phyloP scores from a whole-genome alignment of 2,329 filamentous ascomycete genomes.

The Colletotrichum sp. region DNA sequence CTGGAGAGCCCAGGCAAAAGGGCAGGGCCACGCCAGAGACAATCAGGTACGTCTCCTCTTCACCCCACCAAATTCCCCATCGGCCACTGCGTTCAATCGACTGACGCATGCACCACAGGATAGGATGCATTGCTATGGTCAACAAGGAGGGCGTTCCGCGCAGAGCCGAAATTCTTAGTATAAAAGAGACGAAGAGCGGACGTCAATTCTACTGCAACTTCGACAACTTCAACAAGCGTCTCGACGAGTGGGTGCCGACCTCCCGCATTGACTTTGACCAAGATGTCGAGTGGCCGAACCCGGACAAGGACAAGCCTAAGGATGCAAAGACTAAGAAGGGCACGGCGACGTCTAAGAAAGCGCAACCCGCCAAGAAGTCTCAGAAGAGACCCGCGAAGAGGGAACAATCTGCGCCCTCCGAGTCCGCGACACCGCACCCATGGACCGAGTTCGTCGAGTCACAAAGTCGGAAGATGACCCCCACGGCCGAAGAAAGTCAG shows the following conservation, averaged over 20 bases:
- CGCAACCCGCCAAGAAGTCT: constrained; percentile 58
- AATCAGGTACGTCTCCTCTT: constrained; percentile 63
- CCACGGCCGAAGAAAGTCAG: constrained; percentile 46
- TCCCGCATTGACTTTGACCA: constrained; percentile 83
- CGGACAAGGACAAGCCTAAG: constrained; percentile 83
- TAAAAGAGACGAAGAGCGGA: constrained; percentile 86
- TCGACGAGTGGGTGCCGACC: constrained; percentile 85
- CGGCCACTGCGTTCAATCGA: not conserved
- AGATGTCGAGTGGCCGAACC: constrained; percentile 95
- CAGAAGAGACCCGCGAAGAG: constrained; percentile 60
- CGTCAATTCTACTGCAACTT: constrained; percentile 97
- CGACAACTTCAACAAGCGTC: constrained; percentile 93
- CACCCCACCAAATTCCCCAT: not conserved
- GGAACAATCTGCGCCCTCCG: constrained; percentile 58
- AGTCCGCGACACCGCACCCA: constrained; percentile 58
- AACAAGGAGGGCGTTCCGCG: constrained; percentile 80
- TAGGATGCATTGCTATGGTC: constrained; percentile 66
- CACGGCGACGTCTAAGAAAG: constrained; percentile 60
- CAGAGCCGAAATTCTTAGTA: constrained; percentile 95
- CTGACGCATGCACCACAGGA: constrained; percentile 29
- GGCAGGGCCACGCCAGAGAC: constrained; percentile 86
- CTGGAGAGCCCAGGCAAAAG: constrained; percentile 67
- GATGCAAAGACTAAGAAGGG: constrained; percentile 75
- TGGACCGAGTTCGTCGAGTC: constrained; percentile 58
- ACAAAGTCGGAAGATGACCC: constrained; percentile 49